Percentiles rank a stretch among this genome's conserved stretches.
Evolutionary conservation across 495 filamentous ascomycete genomes (phyloP).

Genomic region (Ascobolus immersus): DNA sequence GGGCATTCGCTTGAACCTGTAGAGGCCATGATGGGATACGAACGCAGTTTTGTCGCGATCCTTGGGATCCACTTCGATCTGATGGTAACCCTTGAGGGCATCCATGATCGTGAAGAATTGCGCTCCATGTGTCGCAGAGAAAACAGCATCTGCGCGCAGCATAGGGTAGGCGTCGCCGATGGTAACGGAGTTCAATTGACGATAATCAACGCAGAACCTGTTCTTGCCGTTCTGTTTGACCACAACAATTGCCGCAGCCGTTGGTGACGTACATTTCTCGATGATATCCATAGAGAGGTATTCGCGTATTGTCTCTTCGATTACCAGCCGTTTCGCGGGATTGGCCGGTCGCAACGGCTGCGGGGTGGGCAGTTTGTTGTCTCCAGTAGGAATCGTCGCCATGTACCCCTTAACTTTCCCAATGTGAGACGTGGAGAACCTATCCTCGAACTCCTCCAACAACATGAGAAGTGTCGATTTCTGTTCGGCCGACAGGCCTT

Average conservation of each 20-base stretch:
- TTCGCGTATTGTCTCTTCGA: background rate
- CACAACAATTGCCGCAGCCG: background rate
- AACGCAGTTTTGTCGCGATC: background rate
- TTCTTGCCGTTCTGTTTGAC: constrained; percentile 2
- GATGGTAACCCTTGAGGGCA: background rate
- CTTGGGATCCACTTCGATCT: background rate
- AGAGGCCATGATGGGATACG: background rate
- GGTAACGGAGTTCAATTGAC: background rate
- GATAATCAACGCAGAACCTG: constrained; percentile 2
- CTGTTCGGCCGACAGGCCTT: no score
- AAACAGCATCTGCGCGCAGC: background rate
- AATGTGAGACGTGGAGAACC: no score
- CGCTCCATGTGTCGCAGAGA: background rate
- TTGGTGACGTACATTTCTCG: background rate
- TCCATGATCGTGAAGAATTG: background rate
- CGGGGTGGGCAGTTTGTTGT: background rate
- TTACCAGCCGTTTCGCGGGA: background rate
- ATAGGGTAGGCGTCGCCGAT: background rate
- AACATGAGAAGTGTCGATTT: no score
- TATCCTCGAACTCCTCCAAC: no score
- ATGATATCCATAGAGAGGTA: background rate
- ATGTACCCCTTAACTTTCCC: no score
- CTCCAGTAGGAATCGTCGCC: background rate
- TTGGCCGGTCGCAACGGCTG: background rate
- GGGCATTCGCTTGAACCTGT: background rate